These are phyloP conservation scores for Nitzschia putrida DNA, from an alignment of 108 stramenopile species.

Conservation along the genomic window DNA sequence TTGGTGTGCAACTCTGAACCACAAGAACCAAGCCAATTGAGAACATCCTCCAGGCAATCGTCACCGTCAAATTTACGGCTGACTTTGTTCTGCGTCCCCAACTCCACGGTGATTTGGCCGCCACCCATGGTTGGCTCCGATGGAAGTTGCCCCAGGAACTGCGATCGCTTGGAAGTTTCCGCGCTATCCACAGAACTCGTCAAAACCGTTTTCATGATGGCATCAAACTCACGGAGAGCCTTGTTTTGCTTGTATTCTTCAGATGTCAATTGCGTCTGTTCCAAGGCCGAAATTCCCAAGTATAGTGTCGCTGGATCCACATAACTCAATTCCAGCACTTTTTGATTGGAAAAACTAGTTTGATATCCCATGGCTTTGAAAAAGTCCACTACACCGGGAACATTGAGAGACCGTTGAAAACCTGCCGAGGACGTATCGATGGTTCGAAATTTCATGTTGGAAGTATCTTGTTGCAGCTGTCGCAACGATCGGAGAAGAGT, in stretches of 20 bases:
- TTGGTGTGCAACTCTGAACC: slow-evolving; percentile 58
- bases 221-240: slow-evolving; percentile 31
- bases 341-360: slow-evolving; percentile 25
- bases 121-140: slow-evolving; percentile 66
- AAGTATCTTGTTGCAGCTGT: slow-evolving; percentile 52
- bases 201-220: slow-evolving; percentile 40
- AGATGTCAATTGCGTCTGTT: slow-evolving; percentile 51
- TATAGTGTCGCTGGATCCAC: slow-evolving; percentile 75
- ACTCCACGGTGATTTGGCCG: slow-evolving; percentile 42
- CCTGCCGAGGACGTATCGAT: slow-evolving; percentile 64
- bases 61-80: slow-evolving; percentile 80
- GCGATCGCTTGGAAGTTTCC: slow-evolving; percentile 44
- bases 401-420: slow-evolving; percentile 55
- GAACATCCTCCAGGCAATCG: slow-evolving; percentile 71
- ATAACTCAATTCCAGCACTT: slow-evolving; percentile 48
- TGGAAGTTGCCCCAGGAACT: slow-evolving; percentile 58
- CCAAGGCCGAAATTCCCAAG: slow-evolving; percentile 79
- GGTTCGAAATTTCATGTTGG: slow-evolving; percentile 57
- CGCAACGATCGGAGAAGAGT: slow-evolving; percentile 60
- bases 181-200: slow-evolving; percentile 18
- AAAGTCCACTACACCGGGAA: slow-evolving; percentile 77
- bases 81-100: slow-evolving; percentile 22
- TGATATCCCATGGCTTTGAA: slow-evolving; percentile 77
- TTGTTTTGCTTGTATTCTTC: slow-evolving; percentile 61
- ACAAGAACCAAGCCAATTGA: slow-evolving; percentile 82